Base-by-base conservation (phyloP, 2,329 filamentous ascomycete species). In the Ophiostoma australiae region DNA sequence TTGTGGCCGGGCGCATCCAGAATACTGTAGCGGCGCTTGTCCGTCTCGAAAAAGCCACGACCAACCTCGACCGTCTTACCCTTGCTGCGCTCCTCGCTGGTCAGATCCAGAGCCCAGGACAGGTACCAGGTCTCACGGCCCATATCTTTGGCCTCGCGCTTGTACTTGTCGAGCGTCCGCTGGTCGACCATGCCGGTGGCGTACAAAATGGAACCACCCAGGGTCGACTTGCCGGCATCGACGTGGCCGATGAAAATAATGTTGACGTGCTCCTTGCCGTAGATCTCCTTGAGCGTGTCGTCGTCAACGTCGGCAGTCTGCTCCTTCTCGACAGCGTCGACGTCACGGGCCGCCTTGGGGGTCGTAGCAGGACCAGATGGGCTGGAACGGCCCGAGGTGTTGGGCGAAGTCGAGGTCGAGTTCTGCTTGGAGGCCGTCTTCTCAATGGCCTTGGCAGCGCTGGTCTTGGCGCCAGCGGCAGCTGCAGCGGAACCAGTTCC, bases 101-200 rank as follows among this genome's bases (percentile, higher is more conserved):
- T 99, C 80, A 98, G 81, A 86, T 99, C 95, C 76, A 99, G 87
- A 73, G 94, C 96, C 95, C 96, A 99, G 63, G 95, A 99, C 31
- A 99, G 86, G 80, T 98, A 99, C 95, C 95, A 99, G 3, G 94
- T 97, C 83, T 98, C 95, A 83, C 94, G 91, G 70, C 95, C 95
- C 74, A 95, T 86, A 13, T 98, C 95, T 84, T 97, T 98, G 69
- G 95, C 94, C 77, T 99, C 96, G 76, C 88, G 89, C 87, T 94
- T 97, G 85, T 97, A 97, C 82, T 99, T 99, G 70, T 99, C 95
- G 85, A 99, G 88, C 48, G 95, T 99, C 79, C 95, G 89, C 82
- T 99, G 93, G 78, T 99, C 96, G n/a, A 99, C 95, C 95, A 98
- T 99, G 73, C 95, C 95, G 5, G 94, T 97, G 69, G 89, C 89